phyloP scores from a whole-genome alignment of 768 basidiomycete genomes.

The Rossbeevera mucosa region DNA sequence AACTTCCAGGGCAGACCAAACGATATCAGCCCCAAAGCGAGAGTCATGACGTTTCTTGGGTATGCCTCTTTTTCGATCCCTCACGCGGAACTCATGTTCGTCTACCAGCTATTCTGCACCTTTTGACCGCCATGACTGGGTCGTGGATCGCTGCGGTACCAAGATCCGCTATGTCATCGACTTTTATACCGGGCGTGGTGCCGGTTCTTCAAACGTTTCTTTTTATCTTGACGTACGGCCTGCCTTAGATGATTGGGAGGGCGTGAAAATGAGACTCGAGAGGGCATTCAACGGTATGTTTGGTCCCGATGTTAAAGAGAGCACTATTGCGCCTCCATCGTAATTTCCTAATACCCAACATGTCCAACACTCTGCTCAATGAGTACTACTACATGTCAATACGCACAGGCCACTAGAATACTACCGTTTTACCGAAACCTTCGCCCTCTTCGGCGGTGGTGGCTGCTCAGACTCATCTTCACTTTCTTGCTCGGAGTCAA shows the following conservation, averaged over 20 bases:
- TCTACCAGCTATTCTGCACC: conserved; percentile 77
- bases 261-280: conserved; percentile 74
- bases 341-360: conserved; percentile 11
- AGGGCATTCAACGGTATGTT: conserved; percentile 46
- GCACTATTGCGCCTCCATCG: conserved; percentile 14
- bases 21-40: conserved; percentile 75
- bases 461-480: conserved; percentile 45
- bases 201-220: conserved; percentile 52
- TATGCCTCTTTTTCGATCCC: conserved; percentile 35
- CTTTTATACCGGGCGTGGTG: conserved; percentile 83
- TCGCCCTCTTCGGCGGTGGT: conserved; percentile 53
- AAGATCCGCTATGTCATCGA: conserved; percentile 94
- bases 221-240: conserved; percentile 95
- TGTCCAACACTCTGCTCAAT: neutral
- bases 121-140: conserved; percentile 97
- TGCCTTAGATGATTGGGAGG: conserved; percentile 92
- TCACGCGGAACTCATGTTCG: neutral
- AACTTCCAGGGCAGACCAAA: conserved; percentile 88
- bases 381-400: conserved; percentile 13
- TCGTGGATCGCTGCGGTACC: conserved; percentile 88
- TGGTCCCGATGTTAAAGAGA: conserved; percentile 19
- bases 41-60: conserved; percentile 83
- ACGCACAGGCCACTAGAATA: neutral
- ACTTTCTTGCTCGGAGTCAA: conserved; percentile 40
- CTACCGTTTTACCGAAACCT: conserved; percentile 46